A percentile compares a stretch with the other conserved stretches of the same genome.
Evolutionary conservation across 1,284 basidiomycete species (phyloP).

Genomic region (Phellinidium pouzarii): DNA sequence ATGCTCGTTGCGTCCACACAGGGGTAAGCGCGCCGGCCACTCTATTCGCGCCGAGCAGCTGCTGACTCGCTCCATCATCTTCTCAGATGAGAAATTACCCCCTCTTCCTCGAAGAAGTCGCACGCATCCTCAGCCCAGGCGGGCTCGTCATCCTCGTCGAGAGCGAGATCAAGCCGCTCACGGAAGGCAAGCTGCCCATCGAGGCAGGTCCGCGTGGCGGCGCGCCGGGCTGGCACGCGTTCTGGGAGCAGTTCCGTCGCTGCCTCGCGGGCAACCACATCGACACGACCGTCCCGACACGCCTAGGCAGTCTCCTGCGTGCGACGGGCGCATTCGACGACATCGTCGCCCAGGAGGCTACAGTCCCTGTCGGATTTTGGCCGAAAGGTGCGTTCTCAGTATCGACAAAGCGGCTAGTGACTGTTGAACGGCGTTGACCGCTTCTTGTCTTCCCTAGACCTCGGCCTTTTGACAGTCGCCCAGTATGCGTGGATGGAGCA

Average conservation of each 20-base stretch:
- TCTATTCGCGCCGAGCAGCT: constrained; percentile 16
- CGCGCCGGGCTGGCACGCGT: constrained; percentile 49
- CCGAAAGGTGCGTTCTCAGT: constrained; percentile 37
- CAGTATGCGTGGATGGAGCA: constrained; percentile 66
- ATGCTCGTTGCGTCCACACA: constrained; percentile 57
- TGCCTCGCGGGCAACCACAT: constrained; percentile 45
- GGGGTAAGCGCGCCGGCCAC: constrained; percentile 39
- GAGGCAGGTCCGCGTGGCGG: constrained; percentile 33
- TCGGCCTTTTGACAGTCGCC: constrained; percentile 46
- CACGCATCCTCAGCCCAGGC: constrained; percentile 58
- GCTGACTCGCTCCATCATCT: neutral
- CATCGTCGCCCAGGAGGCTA: constrained; percentile 42
- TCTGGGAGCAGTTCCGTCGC: constrained; percentile 52
- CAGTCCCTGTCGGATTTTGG: constrained; percentile 56
- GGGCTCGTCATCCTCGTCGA: constrained; percentile 64
- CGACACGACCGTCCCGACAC: constrained; percentile 50
- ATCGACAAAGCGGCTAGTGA: neutral
- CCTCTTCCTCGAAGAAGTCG: constrained; percentile 50
- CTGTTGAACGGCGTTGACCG: constrained; percentile 2
- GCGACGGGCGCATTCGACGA: constrained; percentile 43
- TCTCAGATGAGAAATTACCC: constrained; percentile 53
- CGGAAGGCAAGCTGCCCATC: constrained; percentile 36
- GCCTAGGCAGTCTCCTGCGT: constrained; percentile 40
- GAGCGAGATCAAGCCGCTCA: constrained; percentile 43
- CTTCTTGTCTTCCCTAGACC: constrained; percentile 24